Base-by-base conservation (phyloP, 2,329 filamentous ascomycete genomes). In the Penicillium sp. region DNA sequence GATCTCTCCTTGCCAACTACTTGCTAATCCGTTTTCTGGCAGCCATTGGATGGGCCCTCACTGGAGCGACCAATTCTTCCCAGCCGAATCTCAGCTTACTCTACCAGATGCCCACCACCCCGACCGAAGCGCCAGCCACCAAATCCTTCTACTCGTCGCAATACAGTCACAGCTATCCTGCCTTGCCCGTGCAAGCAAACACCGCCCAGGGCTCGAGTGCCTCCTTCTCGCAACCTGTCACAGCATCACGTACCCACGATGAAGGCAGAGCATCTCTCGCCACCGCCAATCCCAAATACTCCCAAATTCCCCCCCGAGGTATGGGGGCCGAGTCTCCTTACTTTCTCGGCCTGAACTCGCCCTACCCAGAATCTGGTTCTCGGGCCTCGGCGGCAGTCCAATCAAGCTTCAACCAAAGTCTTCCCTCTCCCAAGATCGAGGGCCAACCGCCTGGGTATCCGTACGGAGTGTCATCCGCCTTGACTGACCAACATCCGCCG, bases 11-110 rank as follows among this genome's bases (percentile, higher is more conserved):
- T 25, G 29, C 11, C 33, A 7, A 5, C 19, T 28, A 20, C n/a
- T 20, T 35, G 33, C 44, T 53, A 45, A 44, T 41, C 42, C 68
- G 71, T 7, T 73, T 71, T 11, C 11, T 7, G 7, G 39, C 46
- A 76, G 78, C 80, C 1, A 87, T 94, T 43, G 88, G 87, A 1
- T 94, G 86, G 84, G 89, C 87, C 6, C 69, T 94, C n/a, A 88
- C 88, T 0, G 88, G 88, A 10, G 91, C 84, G 1, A 89, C 87
- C 39, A 88, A 94, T 57, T 93, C 87, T 3, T 84, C 87, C 1
- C 89, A 82, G 48, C 88, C 87, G 0, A 93, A 87, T 57, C 70
- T 94, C 4, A 90, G 87, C 1, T 77, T 91, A 40, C 79, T 94
- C 58, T 94, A 88, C 59, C 82, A 86, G 44, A 81, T 78, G 52